Evolutionary conservation across 805 yeast species (phyloP), one percentile per base, ranked within the genome.

Genomic region (Candida michaelii): DNA sequence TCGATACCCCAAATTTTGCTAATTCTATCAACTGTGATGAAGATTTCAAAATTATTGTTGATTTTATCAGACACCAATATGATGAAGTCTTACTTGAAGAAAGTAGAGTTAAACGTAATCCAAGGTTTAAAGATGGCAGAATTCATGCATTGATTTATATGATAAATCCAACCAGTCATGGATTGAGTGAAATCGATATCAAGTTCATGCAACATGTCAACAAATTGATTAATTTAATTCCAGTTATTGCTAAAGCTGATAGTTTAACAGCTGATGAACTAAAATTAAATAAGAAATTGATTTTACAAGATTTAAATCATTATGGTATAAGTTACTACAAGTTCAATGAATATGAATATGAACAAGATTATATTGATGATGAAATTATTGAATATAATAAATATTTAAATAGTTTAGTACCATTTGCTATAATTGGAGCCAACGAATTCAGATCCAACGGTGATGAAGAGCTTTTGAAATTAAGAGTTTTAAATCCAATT

Each of bases 1-100:
- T 87, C 47, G 95, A 86, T 60, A 85, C 93, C 1, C 91, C 95
- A 8, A 89, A 89, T 39, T 85, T 86, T 63, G 95, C 90, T 37
- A 84, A 82, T 57, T 78, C 82, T 16, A 63, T 86, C 49, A 82
- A 85, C 57, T 83, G 87, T 60, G 77, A 79, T 16, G 71, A 77
- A 24, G 80, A 82, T 45, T 85, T 86, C 62, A 79, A 79, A 48
- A 66, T 83, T 40, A 73, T 86, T 46, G 83, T 82, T n/a, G 91
- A 86, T 55, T 86, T 83, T 57, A 71, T 86, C 47, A 82, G 85
- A 58, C 89, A 84, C 55, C 93, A 86, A 60, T 86, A 82, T 61
- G 95, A 86, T 60, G 93, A 85, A 56, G 86, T 85, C 27, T 68
- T 86, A 48, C 74, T 85, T 49, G 95, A 86, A 59, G 95, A 86